Evolutionary conservation across 768 basidiomycete genomes (phyloP).

Genomic region (Phylloporus rhodoxanthus): DNA sequence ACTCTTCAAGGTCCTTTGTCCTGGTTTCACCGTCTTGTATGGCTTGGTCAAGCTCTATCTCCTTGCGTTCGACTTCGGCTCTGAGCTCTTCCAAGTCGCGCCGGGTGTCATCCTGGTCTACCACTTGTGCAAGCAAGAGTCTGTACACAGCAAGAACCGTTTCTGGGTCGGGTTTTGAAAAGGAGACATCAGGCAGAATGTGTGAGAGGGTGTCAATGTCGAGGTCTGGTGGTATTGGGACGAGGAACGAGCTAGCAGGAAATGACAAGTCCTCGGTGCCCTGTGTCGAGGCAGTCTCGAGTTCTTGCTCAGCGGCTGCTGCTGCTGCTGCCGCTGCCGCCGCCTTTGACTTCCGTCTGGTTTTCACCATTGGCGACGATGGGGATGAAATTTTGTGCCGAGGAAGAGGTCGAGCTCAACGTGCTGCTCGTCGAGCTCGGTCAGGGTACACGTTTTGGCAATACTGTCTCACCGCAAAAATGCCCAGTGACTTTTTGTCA

Average conservation of each 20-base stretch:
- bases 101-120: constrained; percentile 49
- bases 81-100: constrained; percentile 66
- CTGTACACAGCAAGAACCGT: constrained; percentile 59
- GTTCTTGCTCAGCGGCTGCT: constrained; percentile 26
- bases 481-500: not conserved
- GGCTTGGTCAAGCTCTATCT: constrained; percentile 80
- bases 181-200: constrained; percentile 55
- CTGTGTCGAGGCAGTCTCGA: constrained; percentile 30
- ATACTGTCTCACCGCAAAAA: constrained; percentile 7
- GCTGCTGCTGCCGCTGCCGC: constrained; percentile 39
- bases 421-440: constrained; percentile 33
- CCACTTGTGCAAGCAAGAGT: constrained; percentile 50
- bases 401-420: constrained; percentile 27
- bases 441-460: constrained; percentile 9
- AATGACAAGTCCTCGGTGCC: constrained; percentile 33
- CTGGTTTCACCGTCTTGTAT: constrained; percentile 69
- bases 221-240: constrained; percentile 62
- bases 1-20: constrained; percentile 49
- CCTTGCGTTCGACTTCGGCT: constrained; percentile 64
- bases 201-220: constrained; percentile 54
- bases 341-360: constrained; percentile 59
- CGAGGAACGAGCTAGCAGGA: constrained; percentile 9
- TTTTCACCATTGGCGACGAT: constrained; percentile 37
- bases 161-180: constrained; percentile 54
- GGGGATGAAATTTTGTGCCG: not conserved